A percentile compares a stretch with the other conserved stretches of the same genome.
phyloP scores from a whole-genome alignment of 2,329 filamentous ascomycete species.

The Colletotrichum abscissum region DNA sequence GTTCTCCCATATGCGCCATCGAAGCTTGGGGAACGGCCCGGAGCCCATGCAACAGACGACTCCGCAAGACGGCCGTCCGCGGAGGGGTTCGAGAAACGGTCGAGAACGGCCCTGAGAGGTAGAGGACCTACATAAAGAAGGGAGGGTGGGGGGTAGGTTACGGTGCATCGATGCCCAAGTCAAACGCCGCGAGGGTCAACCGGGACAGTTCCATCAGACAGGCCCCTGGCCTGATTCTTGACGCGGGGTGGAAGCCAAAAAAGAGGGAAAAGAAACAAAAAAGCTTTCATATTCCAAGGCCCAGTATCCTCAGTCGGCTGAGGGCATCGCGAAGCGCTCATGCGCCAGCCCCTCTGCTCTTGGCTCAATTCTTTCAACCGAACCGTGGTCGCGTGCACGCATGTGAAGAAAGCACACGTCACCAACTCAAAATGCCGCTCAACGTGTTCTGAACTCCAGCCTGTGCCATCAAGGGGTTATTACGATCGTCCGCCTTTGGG shows the following conservation, averaged over 20 bases:
- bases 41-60: not conserved
- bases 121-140: not conserved
- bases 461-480: conserved; percentile 4
- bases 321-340: not conserved
- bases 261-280: not conserved
- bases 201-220: not conserved
- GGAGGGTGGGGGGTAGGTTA: not conserved
- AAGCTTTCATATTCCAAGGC: not conserved
- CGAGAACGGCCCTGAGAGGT: not conserved
- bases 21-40: not conserved
- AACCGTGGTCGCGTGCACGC: conserved; percentile 22
- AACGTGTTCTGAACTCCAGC: conserved; percentile 17
- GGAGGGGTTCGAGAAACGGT: conserved; percentile 5
- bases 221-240: not conserved
- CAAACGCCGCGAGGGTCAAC: not conserved
- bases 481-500: conserved; percentile 18
- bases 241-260: not conserved
- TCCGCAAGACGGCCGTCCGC: not conserved
- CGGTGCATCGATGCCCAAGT: not conserved
- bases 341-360: not conserved
- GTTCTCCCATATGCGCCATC: not conserved
- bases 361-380: not conserved
- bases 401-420: conserved; percentile 30
- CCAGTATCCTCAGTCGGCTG: not conserved
- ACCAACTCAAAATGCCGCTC: conserved; percentile 25